Percentiles rank a stretch among this genome's conserved stretches.
Conservation (phyloP, 192 early-diverging fungal genomes). For the Spizellomyces sp. region DNA sequence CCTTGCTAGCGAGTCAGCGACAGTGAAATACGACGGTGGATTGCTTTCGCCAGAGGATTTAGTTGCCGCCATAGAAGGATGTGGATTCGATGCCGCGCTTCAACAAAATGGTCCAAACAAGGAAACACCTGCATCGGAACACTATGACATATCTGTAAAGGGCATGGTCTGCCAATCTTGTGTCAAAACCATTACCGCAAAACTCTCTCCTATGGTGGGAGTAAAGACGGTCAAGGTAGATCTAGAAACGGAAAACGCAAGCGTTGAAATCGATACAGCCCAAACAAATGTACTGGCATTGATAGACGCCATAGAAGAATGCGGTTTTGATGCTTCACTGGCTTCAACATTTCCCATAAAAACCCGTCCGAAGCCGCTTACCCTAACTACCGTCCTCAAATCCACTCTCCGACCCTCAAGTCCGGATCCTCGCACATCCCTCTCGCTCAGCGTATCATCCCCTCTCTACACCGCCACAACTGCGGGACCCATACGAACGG, state of each 20-base stretch:
- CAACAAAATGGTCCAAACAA: neutral
- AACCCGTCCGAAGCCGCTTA: neutral
- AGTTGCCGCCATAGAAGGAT: conserved; percentile 59
- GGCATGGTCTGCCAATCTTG: conserved; percentile 87
- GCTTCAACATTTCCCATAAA: neutral
- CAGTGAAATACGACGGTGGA: conserved; percentile 9
- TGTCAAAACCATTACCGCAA: conserved; percentile 69
- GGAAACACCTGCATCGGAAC: neutral
- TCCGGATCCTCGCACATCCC: too few species aligned
- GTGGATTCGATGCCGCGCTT: conserved; percentile 57
- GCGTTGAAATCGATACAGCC: conserved; percentile 55
- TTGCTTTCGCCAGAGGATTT: conserved; percentile 1
- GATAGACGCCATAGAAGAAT: conserved; percentile 63
- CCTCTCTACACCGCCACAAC: conserved; percentile 23
- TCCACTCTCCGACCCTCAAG: neutral
- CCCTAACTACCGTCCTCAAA: neutral
- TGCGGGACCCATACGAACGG: conserved; percentile 19
- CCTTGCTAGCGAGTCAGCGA: conserved; percentile 12
- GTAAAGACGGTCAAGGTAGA: conserved; percentile 58
- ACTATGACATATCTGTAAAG: conserved; percentile 33
- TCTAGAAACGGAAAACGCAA: conserved; percentile 55
- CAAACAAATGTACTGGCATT: conserved; percentile 39
- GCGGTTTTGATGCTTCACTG: conserved; percentile 69
- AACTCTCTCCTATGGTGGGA: conserved; percentile 53
- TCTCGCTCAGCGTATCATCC: neutral